A percentile compares a stretch with the other conserved stretches of the same genome.
These are phyloP conservation scores for Aspergillus persii DNA, from an alignment of 2,329 filamentous ascomycete species.

Conservation along the genomic window DNA sequence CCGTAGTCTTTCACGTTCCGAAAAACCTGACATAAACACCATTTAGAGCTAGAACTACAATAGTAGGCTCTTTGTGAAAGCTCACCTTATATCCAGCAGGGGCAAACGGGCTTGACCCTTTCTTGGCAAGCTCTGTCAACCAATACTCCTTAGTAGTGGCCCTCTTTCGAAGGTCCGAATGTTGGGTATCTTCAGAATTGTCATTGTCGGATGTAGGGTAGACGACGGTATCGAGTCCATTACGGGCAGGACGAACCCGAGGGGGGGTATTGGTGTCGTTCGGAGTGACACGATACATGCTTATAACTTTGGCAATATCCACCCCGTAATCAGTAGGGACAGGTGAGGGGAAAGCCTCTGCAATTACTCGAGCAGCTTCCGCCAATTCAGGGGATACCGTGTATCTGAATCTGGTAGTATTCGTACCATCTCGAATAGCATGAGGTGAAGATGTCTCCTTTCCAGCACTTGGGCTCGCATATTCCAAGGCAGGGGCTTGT, in stretches of 20 bases:
- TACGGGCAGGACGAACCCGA: neutral
- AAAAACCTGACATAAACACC: neutral
- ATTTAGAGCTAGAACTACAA: neutral
- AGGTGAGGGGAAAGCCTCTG: slow-evolving; percentile 5
- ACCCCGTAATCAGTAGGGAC: slow-evolving; percentile 1
- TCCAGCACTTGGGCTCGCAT: neutral
- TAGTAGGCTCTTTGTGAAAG: neutral
- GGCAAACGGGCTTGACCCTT: slow-evolving; percentile 1
- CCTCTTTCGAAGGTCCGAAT: neutral
- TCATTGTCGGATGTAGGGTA: neutral
- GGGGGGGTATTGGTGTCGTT: neutral
- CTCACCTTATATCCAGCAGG: slow-evolving; percentile 1
- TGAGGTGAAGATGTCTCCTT: no score
- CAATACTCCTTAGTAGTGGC: neutral
- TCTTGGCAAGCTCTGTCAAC: neutral
- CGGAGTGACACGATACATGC: neutral
- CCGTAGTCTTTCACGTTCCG: slow-evolving; percentile 4
- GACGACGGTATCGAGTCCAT: neutral
- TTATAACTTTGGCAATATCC: neutral
- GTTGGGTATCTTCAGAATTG: neutral
- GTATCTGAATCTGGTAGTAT: neutral
- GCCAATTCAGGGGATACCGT: slow-evolving; percentile 8
- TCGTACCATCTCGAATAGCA: neutral
- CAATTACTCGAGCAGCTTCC: slow-evolving; percentile 13
- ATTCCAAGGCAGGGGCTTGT: neutral